Evolutionary conservation across 805 yeast genomes (phyloP), one percentile per base, ranked within the genome.

Genomic region (Pichia phayaonensis): DNA sequence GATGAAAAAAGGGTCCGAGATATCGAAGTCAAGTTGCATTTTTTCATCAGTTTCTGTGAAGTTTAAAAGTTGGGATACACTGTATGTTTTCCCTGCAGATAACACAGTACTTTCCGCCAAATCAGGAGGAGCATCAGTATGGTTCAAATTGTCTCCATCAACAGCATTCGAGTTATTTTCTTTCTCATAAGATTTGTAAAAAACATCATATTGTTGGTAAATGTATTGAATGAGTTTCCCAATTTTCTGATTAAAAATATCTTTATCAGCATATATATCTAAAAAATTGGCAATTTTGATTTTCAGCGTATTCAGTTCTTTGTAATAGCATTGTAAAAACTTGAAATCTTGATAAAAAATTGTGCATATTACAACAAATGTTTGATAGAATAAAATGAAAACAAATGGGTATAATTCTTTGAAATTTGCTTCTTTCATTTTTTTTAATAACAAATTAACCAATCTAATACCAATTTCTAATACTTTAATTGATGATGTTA

Each of bases 331-430:
- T 79, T 75, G 62, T 72, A 77, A 22, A 73, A 67, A 2, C 11
- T 23, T 23, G 16, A 23, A 40, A 13, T 21, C 42, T 40, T 40
- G 42, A 22, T 34, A n/a, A 34, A 34, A 34, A 34, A 34, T n/a
- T 4, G 38, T 34, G n/a, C 38, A 34, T 34, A 34, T 34, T 8
- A 34, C 38, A 48, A 77, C 73, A 46, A 77, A 65, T 2, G 80
- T 78, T 57, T 77, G 81, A 59, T 76, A 75, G 12, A 75, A 62
- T 47, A 75, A 76, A 2, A 77, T 69, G 55, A 73, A 74, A 47
- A 75, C 69, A 51, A 75, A 75, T 18, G 80, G 81, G 53, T 70
- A 74, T 41, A 65, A 39, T 56, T 62, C 55, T 68, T 64, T 67
- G 69, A 76, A 62, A 22, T 54, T 51, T 12, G 63, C 57, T 12